These are phyloP conservation scores for Boechera stricta DNA, from an alignment of 345 rosid species.

Conservation along the genomic window DNA sequence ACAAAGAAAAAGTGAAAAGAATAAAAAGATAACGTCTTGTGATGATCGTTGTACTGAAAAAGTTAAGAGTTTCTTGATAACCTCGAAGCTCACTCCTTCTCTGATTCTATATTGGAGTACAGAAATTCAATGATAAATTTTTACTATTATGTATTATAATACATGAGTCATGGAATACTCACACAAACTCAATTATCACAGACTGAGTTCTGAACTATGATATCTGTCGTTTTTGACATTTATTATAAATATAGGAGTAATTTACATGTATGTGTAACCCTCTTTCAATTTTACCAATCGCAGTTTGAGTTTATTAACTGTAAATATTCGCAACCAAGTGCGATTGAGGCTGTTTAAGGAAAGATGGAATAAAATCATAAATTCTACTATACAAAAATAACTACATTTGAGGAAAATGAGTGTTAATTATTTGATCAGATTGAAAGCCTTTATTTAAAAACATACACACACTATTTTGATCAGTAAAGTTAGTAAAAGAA, in stretches of 20 bases:
- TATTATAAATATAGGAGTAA: background rate
- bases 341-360: too few species aligned
- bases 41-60: slow-evolving; percentile 39
- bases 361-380: too few species aligned
- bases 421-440: too few species aligned
- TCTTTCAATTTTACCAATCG: background rate
- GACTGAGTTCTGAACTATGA: slow-evolving; percentile 6
- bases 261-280: background rate
- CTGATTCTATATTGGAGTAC: slow-evolving; percentile 8
- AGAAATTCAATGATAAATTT: slow-evolving; percentile 15
- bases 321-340: too few species aligned
- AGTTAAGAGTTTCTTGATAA: slow-evolving; percentile 20
- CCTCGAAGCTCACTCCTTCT: slow-evolving; percentile 44
- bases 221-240: background rate
- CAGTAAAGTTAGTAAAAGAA: too few species aligned
- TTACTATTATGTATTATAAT: background rate
- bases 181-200: slow-evolving; percentile 29
- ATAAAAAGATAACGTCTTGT: slow-evolving; percentile 37
- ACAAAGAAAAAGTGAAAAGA: slow-evolving; percentile 28
- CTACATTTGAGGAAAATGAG: too few species aligned
- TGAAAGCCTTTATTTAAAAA: too few species aligned
- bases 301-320: too few species aligned
- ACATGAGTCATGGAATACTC: slow-evolving; percentile 12
- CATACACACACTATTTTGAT: too few species aligned
- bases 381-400: too few species aligned